Conservation (phyloP, 2,329 filamentous ascomycete genomes). For the Botryotinia narcissicola region DNA sequence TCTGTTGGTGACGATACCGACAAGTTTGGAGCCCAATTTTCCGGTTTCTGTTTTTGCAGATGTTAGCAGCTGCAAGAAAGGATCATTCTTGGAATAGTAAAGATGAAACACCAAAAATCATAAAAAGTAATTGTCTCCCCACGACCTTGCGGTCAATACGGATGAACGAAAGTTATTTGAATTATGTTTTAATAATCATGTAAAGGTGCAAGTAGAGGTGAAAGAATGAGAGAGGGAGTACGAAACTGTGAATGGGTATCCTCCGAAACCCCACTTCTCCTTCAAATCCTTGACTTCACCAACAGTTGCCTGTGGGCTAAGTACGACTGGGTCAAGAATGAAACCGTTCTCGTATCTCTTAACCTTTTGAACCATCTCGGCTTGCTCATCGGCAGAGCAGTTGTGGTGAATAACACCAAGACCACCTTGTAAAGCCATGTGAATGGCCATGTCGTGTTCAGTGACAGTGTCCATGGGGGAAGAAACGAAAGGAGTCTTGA, state of each 20-base stretch:
- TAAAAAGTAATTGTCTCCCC: constrained; percentile 65
- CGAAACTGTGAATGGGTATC: constrained; percentile 98
- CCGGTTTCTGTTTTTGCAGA: constrained; percentile 67
- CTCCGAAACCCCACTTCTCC: constrained; percentile 97
- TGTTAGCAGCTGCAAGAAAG: constrained; percentile 41
- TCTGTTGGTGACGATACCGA: constrained; percentile 96
- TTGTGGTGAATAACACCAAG: constrained; percentile 98
- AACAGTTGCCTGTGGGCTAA: constrained; percentile 82
- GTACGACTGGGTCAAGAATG: constrained; percentile 92
- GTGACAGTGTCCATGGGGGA: constrained; percentile 99
- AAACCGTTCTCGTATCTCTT: constrained; percentile 99
- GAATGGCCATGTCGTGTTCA: constrained; percentile 98
- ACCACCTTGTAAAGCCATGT: constrained; percentile 86
- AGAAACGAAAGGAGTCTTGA: constrained; percentile 96
- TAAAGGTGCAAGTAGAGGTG: constrained; percentile 38
- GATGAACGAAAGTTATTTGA: constrained; percentile 99
- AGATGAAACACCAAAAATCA: constrained; percentile 38
- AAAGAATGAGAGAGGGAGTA: constrained; percentile 31
- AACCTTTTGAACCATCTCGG: constrained; percentile 98
- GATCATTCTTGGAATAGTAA: constrained; percentile 19
- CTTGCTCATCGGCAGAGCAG: constrained; percentile 95
- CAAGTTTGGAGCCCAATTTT: constrained; percentile 88
- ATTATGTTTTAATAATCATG: constrained; percentile 76
- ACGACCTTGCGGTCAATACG: constrained; percentile 86
- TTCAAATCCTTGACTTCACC: constrained; percentile 89